Evolutionary conservation across 306 rosid species (phyloP).

Genomic region (Abrus precatorius): DNA sequence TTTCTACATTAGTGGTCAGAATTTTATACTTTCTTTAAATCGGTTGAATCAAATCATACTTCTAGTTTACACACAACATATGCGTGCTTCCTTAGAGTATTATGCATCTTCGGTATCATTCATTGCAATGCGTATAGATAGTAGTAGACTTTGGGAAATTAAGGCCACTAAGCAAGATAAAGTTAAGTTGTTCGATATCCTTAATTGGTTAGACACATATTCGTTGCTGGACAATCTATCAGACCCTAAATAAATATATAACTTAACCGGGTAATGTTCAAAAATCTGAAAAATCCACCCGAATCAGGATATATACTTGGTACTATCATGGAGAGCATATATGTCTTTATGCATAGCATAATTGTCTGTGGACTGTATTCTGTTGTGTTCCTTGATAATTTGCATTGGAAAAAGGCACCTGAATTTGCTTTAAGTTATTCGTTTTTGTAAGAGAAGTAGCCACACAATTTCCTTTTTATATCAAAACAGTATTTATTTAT

Average conservation of each 20-base stretch:
- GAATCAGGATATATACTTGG: constrained; percentile 49
- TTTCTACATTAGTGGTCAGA: constrained; percentile 31
- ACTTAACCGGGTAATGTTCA: constrained; percentile 35
- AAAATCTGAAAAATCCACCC: constrained; percentile 7
- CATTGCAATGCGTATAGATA: background rate
- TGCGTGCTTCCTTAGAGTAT: background rate
- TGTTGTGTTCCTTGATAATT: constrained; percentile 43
- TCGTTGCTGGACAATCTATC: constrained; percentile 2
- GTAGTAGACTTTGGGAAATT: background rate
- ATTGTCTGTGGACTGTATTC: constrained; percentile 58
- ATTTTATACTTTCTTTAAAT: constrained; percentile 25
- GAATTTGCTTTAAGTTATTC: constrained; percentile 63
- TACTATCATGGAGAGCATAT: constrained; percentile 49
- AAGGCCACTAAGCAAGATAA: constrained; percentile 2
- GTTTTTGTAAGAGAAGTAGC: constrained; percentile 41
- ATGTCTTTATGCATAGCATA: constrained; percentile 51
- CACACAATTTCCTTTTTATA: constrained; percentile 44
- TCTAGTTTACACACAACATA: background rate
- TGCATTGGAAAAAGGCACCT: constrained; percentile 49
- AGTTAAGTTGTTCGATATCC: background rate
- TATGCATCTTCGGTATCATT: background rate
- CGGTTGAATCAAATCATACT: background rate
- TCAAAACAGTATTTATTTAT: constrained; percentile 50
- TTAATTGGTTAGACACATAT: constrained; percentile 11
- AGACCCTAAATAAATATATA: constrained; percentile 16